A percentile compares a stretch with the other conserved stretches of the same genome.
These are phyloP conservation scores for Senecio squalidus DNA, from an alignment of 140 eudicot species.

Conservation along the genomic window DNA sequence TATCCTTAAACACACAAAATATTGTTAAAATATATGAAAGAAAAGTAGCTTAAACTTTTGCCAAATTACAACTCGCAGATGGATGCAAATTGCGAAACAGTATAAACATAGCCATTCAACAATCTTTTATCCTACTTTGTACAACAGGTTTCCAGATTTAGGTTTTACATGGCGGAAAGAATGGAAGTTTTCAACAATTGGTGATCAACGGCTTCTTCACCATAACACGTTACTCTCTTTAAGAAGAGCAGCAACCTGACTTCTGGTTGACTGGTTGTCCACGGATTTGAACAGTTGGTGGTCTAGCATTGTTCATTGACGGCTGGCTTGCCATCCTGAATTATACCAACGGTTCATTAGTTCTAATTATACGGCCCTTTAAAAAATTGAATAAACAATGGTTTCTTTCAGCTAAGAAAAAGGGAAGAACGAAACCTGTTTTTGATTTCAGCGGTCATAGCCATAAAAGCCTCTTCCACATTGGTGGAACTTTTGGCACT, in stretches of 20 bases:
- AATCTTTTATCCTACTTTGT: conserved; percentile 56
- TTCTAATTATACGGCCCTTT: neutral
- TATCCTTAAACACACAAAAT: conserved; percentile 16
- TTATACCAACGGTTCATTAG: neutral
- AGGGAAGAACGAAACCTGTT: conserved; percentile 47
- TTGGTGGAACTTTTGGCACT: conserved; percentile 94
- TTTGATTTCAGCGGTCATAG: conserved; percentile 87
- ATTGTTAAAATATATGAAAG: conserved; percentile 5
- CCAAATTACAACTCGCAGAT: conserved; percentile 9
- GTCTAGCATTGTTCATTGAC: conserved; percentile 59
- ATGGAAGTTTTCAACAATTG: conserved; percentile 17
- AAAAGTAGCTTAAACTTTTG: conserved; percentile 10
- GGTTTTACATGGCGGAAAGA: conserved; percentile 44
- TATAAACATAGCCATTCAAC: conserved; percentile 30
- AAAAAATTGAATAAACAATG: neutral
- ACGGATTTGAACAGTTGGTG: conserved; percentile 75
- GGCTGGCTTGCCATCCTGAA: conserved; percentile 98
- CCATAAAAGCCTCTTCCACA: conserved; percentile 98
- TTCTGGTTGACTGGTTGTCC: conserved; percentile 92
- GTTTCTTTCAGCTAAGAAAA: neutral
- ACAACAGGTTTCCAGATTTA: conserved; percentile 33
- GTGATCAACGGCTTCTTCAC: conserved; percentile 23
- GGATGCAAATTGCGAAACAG: conserved; percentile 18
- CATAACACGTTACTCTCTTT: conserved; percentile 13
- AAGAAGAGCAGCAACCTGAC: conserved; percentile 87